Base-by-base conservation (phyloP, 2,329 filamentous ascomycete genomes). In the Calonectria multiphialidica region DNA sequence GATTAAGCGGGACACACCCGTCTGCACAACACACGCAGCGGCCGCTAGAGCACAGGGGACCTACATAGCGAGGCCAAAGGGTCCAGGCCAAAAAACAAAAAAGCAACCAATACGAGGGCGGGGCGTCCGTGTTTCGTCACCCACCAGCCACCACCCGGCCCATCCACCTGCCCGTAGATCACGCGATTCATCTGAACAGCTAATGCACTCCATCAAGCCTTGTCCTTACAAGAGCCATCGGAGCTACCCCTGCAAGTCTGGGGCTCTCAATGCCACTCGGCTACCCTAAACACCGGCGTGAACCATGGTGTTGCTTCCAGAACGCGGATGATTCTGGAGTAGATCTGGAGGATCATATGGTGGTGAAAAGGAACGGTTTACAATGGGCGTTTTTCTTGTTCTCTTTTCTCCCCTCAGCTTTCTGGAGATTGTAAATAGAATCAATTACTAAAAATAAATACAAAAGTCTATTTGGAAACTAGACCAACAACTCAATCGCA, bases 101-200 rank as follows among this genome's bases (percentile, higher is more conserved):
- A 59, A 59, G 15, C 33, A 59, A 18, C 53, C 53, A 59, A 59
- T 59, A 40, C 35, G 21, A 59, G 23, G 35, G 30, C 35, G 33
- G 53, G 21, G 5, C 18, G 50, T 21, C 50, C 50, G 5, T 35
- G n/a, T 23, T 59, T 57, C 53, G 33, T 59, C 53, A 59, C 25
- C 53, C 9, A 10, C 53, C 53, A 59, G 53, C 53, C 53, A 59
- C 53, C 50, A 15, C 12, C 53, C 12, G 33, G 33, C 12, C n/a
- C 53, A 35, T 37, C 53, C 53, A 53, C 49, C 35, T 37, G 53
- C 53, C 53, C 53, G 53, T 59, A 59, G 53, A 59, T 59, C 53
- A 59, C 53, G 53, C 53, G 53, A 59, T 59, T 59, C 33, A 59
- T 59, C 53, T 59, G 33, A 59, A 40, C 53, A 59, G 53, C 53